Evolutionary conservation across 2,329 filamentous ascomycete genomes (phyloP).

Genomic region (Xylariaceae sp.): DNA sequence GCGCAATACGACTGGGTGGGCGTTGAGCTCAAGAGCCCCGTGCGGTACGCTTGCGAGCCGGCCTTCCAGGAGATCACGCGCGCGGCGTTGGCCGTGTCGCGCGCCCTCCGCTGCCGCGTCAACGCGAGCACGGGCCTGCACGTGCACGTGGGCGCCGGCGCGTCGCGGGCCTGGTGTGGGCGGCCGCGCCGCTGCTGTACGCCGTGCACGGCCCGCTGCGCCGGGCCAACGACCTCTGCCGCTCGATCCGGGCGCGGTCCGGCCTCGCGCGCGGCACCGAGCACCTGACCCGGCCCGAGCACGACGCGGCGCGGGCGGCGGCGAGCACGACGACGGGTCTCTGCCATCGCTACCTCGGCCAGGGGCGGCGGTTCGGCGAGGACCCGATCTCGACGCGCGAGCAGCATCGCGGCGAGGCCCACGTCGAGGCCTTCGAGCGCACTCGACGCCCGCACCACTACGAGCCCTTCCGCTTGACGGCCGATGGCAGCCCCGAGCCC

Average conservation of each 20-base stretch:
- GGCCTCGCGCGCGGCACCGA: neutral
- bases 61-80: too few species aligned
- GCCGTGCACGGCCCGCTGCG: slow-evolving; percentile 9
- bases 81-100: too few species aligned
- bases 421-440: slow-evolving; percentile 6
- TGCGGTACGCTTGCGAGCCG: too few species aligned
- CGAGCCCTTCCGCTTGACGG: slow-evolving; percentile 8
- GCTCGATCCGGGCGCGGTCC: slow-evolving; percentile 6
- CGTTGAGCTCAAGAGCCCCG: too few species aligned
- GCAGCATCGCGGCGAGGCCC: neutral
- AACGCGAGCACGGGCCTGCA: slow-evolving; percentile 13
- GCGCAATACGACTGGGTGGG: too few species aligned
- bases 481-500: too few species aligned
- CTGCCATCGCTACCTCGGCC: too few species aligned
- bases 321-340: too few species aligned
- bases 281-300: neutral
- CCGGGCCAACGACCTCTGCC: slow-evolving; percentile 3
- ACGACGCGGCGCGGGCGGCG: neutral
- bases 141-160: slow-evolving; percentile 17
- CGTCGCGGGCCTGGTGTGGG: slow-evolving; percentile 9
- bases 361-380: slow-evolving; percentile 8
- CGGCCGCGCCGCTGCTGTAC: slow-evolving; percentile 12
- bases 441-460: slow-evolving; percentile 9
- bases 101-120: slow-evolving; percentile 5
- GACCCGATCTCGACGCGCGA: slow-evolving; percentile 4